Evolutionary conservation across 768 basidiomycete species (phyloP).

Genomic region (Boletus subcaerulescens): DNA sequence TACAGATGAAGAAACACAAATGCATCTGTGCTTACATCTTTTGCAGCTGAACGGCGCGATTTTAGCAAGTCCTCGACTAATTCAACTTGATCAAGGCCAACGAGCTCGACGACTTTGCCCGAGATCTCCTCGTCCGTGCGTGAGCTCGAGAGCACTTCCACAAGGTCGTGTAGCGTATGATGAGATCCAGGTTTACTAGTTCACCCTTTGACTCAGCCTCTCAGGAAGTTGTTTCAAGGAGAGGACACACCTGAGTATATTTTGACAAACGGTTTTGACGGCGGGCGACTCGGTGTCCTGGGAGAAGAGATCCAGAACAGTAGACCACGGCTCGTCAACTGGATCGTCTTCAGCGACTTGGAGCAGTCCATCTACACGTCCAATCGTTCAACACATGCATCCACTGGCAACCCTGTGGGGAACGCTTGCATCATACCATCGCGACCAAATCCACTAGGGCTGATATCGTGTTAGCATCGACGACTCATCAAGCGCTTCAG

Average conservation of each 20-base stretch:
- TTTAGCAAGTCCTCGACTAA: slow-evolving; percentile 68
- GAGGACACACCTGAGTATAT: slow-evolving; percentile 15
- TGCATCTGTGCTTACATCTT: slow-evolving; percentile 42
- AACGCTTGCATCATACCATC: slow-evolving; percentile 17
- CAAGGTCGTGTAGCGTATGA: slow-evolving; percentile 19
- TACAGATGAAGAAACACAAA: neutral
- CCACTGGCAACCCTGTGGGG: neutral
- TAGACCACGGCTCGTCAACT: slow-evolving; percentile 23
- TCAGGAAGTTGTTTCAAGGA: neutral
- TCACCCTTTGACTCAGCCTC: slow-evolving; percentile 4
- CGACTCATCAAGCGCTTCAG: neutral
- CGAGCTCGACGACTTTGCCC: slow-evolving; percentile 68
- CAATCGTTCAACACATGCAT: slow-evolving; percentile 3
- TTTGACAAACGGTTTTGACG: slow-evolving; percentile 8
- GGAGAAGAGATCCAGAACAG: slow-evolving; percentile 34
- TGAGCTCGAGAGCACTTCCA: slow-evolving; percentile 44
- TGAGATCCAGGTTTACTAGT: slow-evolving; percentile 13
- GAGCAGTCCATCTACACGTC: slow-evolving; percentile 12
- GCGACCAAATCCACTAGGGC: slow-evolving; percentile 9
- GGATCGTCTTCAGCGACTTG: slow-evolving; percentile 11
- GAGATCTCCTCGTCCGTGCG: slow-evolving; percentile 70
- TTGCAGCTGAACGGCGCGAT: slow-evolving; percentile 46
- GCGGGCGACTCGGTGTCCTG: neutral
- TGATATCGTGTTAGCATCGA: slow-evolving; percentile 17
- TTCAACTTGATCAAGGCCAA: slow-evolving; percentile 85